Evolutionary conservation across 306 rosid species (phyloP).

Genomic region (Gleditsia sinensis): DNA sequence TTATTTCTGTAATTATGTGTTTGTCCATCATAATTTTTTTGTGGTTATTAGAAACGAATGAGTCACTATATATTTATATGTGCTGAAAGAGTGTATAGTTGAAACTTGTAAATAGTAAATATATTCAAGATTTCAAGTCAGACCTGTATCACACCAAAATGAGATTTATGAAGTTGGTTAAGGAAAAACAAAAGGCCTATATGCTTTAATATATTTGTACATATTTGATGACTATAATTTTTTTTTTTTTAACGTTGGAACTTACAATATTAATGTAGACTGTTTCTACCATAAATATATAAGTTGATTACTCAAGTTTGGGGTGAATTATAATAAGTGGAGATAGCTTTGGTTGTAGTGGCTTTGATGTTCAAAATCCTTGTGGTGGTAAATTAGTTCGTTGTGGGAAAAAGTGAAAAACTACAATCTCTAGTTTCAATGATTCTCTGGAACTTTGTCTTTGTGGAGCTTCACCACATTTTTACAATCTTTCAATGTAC

Average conservation of each 20-base stretch:
- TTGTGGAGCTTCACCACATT: too few species aligned
- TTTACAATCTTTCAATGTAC: too few species aligned
- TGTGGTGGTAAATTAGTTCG: not conserved
- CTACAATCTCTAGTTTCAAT: too few species aligned
- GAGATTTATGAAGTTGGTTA: not conserved
- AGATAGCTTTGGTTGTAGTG: not conserved
- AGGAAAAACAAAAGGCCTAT: not conserved
- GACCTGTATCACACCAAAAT: not conserved
- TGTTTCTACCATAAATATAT: not conserved
- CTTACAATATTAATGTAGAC: not conserved
- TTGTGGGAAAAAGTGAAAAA: too few species aligned
- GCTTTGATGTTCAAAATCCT: not conserved
- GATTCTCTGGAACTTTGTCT: too few species aligned
- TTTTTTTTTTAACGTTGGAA: not conserved
- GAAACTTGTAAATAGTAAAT: conserved; percentile 4
- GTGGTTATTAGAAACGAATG: not conserved
- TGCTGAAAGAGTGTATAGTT: not conserved
- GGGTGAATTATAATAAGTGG: not conserved
- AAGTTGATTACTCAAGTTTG: not conserved
- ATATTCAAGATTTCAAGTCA: conserved; percentile 5
- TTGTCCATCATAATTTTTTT: not conserved
- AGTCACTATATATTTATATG: not conserved
- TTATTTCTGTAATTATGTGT: not conserved
- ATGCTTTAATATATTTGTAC: not conserved
- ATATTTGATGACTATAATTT: not conserved